phyloP scores from a whole-genome alignment of 352 stramenopile genomes.

The Pythium vanterpoolii region DNA sequence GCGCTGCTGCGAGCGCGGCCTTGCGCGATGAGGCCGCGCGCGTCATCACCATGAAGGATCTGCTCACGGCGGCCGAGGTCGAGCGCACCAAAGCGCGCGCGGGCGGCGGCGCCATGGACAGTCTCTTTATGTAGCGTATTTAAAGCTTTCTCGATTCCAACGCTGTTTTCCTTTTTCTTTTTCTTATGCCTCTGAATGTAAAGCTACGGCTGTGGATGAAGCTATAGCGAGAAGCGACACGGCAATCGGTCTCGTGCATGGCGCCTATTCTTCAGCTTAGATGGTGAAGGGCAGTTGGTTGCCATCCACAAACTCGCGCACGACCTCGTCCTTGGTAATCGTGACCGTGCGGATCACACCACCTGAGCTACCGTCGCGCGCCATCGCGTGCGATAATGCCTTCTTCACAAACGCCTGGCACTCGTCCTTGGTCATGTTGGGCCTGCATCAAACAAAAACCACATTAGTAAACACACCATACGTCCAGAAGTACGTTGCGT shows the following conservation, averaged over 20 bases:
- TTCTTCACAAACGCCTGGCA: slow-evolving; percentile 94
- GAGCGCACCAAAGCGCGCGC: slow-evolving; percentile 66
- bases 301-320: slow-evolving; percentile 91
- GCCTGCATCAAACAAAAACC: slow-evolving; percentile 30
- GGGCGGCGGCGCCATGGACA: slow-evolving; percentile 68
- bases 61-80: slow-evolving; percentile 65
- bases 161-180: too few species aligned
- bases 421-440: slow-evolving; percentile 97
- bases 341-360: slow-evolving; percentile 97
- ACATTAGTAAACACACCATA: too few species aligned
- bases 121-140: slow-evolving; percentile 67
- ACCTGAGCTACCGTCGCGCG: slow-evolving; percentile 97
- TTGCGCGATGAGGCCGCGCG: slow-evolving; percentile 56
- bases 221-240: too few species aligned
- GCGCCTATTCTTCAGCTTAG: slow-evolving; percentile 31
- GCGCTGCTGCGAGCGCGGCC: slow-evolving; percentile 65
- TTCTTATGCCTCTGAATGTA: too few species aligned
- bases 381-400: slow-evolving; percentile 96
- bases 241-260: not conserved
- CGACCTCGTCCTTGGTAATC: slow-evolving; percentile 90
- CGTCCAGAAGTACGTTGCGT: not conserved
- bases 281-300: slow-evolving; percentile 90
- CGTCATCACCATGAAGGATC: slow-evolving; percentile 79
- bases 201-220: too few species aligned
- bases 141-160: not conserved